Evolutionary conservation across 148 eudicot species (phyloP).

Genomic region (Diospyros lotus): DNA sequence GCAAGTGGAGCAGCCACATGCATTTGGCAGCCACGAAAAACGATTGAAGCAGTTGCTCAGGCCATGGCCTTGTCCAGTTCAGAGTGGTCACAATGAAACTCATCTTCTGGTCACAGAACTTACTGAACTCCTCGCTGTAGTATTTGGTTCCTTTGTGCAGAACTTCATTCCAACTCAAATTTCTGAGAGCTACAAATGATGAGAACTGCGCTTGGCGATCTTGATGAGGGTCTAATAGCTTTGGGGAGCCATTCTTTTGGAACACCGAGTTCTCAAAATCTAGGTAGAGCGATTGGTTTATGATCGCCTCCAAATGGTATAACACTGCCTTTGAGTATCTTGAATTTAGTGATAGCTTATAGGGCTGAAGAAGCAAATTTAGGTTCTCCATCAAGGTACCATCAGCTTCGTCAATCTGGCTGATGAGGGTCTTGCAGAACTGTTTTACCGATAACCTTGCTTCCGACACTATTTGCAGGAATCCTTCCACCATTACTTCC

Average conservation of each 20-base stretch:
- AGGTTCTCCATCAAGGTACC: slow-evolving; percentile 45
- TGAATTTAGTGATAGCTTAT: slow-evolving; percentile 58
- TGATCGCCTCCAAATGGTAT: slow-evolving; percentile 77
- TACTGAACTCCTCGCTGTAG: slow-evolving; percentile 85
- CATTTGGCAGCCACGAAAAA: slow-evolving; percentile 94
- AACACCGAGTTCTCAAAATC: slow-evolving; percentile 88
- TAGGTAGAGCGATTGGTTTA: slow-evolving; percentile 70
- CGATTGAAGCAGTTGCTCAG: slow-evolving; percentile 81
- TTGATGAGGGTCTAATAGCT: slow-evolving; percentile 60
- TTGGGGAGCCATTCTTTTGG: slow-evolving; percentile 71
- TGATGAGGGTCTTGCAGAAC: slow-evolving; percentile 63
- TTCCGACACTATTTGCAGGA: slow-evolving; percentile 85
- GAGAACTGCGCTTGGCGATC: slow-evolving; percentile 62
- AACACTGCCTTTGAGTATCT: slow-evolving; percentile 59
- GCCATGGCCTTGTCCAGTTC: slow-evolving; percentile 83
- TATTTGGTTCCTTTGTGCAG: slow-evolving; percentile 83
- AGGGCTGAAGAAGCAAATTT: slow-evolving; percentile 57
- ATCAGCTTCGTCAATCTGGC: slow-evolving; percentile 69
- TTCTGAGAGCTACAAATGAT: slow-evolving; percentile 63
- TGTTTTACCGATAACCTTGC: slow-evolving; percentile 79
- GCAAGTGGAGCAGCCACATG: slow-evolving; percentile 87
- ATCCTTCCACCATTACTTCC: slow-evolving; percentile 87
- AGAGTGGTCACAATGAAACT: slow-evolving; percentile 52
- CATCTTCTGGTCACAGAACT: slow-evolving; percentile 96
- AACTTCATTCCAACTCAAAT: slow-evolving; percentile 89